Percentiles rank a stretch among this genome's conserved stretches.
These are phyloP conservation scores for Phycomyces blakesleeanus DNA, from an alignment of 192 early-diverging fungal species.

Conservation along the genomic window DNA sequence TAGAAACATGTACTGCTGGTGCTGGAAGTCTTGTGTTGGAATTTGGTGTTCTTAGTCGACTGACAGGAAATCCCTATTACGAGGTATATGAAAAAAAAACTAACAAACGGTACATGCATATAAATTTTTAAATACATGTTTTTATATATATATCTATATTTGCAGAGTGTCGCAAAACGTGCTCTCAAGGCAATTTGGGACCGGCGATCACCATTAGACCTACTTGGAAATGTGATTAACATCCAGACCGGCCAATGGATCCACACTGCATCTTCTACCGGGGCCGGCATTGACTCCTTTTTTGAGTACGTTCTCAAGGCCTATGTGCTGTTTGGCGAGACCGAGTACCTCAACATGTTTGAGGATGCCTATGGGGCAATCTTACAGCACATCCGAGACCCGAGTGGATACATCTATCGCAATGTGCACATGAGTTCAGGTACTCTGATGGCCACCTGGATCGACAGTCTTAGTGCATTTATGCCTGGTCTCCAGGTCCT, in stretches of 20 bases:
- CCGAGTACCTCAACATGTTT: slow-evolving; percentile 73
- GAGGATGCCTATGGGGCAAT: slow-evolving; percentile 70
- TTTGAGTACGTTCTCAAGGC: slow-evolving; percentile 92
- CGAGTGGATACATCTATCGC: slow-evolving; percentile 74
- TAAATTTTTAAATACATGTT: no score
- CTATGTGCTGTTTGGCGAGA: slow-evolving; percentile 83
- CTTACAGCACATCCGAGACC: slow-evolving; percentile 57
- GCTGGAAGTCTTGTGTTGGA: slow-evolving; percentile 91
- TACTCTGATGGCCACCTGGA: slow-evolving; percentile 65
- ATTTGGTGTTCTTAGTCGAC: slow-evolving; percentile 85
- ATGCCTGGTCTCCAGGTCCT: slow-evolving; percentile 90
- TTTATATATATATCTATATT: not conserved
- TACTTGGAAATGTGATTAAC: slow-evolving; percentile 84
- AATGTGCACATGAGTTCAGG: slow-evolving; percentile 82
- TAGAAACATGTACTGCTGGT: slow-evolving; percentile 80
- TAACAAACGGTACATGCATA: slow-evolving; percentile 2
- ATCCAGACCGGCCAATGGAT: slow-evolving; percentile 71
- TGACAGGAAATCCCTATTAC: slow-evolving; percentile 74
- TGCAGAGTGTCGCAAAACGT: slow-evolving; percentile 52
- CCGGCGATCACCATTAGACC: slow-evolving; percentile 62
- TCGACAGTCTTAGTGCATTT: slow-evolving; percentile 88
- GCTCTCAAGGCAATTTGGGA: slow-evolving; percentile 79
- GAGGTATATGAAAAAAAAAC: slow-evolving; percentile 62
- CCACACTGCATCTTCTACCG: slow-evolving; percentile 65
- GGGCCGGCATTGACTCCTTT: slow-evolving; percentile 90